Evolutionary conservation across 192 early-diverging fungal species (phyloP).

Genomic region (Umbelopsis vinacea): DNA sequence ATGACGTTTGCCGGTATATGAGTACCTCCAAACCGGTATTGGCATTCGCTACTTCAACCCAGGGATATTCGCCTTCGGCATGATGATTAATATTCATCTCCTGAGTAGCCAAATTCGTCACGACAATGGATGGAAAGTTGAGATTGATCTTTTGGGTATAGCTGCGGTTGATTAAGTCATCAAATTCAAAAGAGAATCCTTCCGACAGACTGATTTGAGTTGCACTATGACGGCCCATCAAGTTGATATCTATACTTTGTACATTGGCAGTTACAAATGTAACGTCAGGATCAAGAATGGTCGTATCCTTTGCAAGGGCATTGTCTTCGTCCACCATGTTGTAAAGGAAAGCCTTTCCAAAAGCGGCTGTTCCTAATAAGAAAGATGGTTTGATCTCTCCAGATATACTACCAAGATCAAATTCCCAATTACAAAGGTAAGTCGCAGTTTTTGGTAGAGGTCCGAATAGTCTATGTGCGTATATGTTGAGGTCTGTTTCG

Average conservation of each 20-base stretch:
- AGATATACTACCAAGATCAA: conserved; percentile 61
- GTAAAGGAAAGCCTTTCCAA: conserved; percentile 64
- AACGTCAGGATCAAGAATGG: conserved; percentile 55
- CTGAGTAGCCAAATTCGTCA: conserved; percentile 56
- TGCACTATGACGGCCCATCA: conserved; percentile 58
- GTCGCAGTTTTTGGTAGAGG: conserved; percentile 64
- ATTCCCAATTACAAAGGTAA: conserved; percentile 73
- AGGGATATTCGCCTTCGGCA: conserved; percentile 44
- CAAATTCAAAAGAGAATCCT: conserved; percentile 67
- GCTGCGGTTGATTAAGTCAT: conserved; percentile 63
- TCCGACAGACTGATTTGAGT: conserved; percentile 57
- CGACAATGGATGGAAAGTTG: conserved; percentile 58
- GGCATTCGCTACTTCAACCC: conserved; percentile 71
- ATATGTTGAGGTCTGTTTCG: conserved; percentile 51
- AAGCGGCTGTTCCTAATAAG: conserved; percentile 52
- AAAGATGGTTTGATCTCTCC: conserved; percentile 71
- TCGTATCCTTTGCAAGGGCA: conserved; percentile 37
- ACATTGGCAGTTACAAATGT: conserved; percentile 62
- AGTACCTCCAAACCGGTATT: conserved; percentile 62
- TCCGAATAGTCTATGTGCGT: conserved; percentile 72
- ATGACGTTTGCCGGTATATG: conserved; percentile 54
- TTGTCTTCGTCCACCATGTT: conserved; percentile 73
- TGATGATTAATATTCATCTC: conserved; percentile 20
- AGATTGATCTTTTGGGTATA: conserved; percentile 59
- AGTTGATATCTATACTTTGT: conserved; percentile 59